These are phyloP conservation scores for Boletus pseudo-olivaceus DNA, from an alignment of 768 basidiomycete species.

Conservation along the genomic window DNA sequence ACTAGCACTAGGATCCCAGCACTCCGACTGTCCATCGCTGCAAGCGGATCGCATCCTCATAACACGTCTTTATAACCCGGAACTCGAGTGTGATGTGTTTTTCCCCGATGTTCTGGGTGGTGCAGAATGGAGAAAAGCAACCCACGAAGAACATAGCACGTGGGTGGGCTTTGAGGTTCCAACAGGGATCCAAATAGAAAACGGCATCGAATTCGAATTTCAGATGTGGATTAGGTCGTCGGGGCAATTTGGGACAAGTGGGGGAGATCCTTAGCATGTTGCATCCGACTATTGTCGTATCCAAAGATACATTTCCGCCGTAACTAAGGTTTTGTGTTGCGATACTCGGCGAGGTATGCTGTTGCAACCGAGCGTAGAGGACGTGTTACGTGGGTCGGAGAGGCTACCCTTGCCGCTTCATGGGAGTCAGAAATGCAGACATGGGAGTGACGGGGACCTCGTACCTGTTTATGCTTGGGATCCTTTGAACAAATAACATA, in stretches of 20 bases:
- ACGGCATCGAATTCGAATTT: conserved; percentile 82
- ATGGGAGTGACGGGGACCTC: conserved; percentile 15
- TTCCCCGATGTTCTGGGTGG: conserved; percentile 67
- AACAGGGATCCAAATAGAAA: conserved; percentile 74
- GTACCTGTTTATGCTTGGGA: conserved; percentile 95
- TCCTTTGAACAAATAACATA: conserved; percentile 93
- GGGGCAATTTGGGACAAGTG: conserved; percentile 7
- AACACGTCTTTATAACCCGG: conserved; percentile 74
- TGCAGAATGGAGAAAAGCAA: conserved; percentile 52
- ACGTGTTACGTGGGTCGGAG: too few species aligned
- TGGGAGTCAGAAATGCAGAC: conserved; percentile 11
- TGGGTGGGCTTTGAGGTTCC: conserved; percentile 85
- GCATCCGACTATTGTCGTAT: conserved; percentile 1
- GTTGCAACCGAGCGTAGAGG: background rate
- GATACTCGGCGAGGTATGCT: background rate
- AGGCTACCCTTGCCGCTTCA: conserved; percentile 63
- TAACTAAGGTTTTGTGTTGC: background rate
- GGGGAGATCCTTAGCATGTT: background rate
- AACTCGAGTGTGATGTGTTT: conserved; percentile 85
- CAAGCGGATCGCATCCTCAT: conserved; percentile 79
- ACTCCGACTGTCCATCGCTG: conserved; percentile 33
- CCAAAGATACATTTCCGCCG: background rate
- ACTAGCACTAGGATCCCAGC: conserved; percentile 36
- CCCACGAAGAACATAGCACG: conserved; percentile 58
- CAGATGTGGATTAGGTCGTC: conserved; percentile 84